A percentile compares a stretch with the other conserved stretches of the same genome.
Evolutionary conservation across 2,329 filamentous ascomycete species (phyloP).

Genomic region (Fusarium verrucosum): DNA sequence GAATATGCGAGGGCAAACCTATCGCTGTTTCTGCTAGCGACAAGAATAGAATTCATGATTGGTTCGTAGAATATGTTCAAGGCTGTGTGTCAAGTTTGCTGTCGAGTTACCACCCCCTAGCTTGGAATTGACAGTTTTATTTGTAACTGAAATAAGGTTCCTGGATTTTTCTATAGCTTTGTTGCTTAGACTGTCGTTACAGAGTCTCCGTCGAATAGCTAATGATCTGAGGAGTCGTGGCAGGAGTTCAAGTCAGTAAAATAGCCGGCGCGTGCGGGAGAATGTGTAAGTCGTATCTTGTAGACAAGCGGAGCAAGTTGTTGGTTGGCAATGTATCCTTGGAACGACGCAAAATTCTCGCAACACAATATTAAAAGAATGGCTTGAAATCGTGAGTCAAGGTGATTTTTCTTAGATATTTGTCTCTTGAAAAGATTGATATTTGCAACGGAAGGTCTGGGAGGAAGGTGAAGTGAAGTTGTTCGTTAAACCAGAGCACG

Average conservation of each 20-base stretch:
- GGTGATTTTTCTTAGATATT: not conserved
- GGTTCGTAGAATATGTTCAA: not conserved
- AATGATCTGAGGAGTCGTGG: not conserved
- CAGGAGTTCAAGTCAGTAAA: not conserved
- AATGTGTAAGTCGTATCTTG: slow-evolving; percentile 1
- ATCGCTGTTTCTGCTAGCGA: not conserved
- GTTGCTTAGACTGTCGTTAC: no score
- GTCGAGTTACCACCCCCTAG: not conserved
- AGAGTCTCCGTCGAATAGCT: not conserved
- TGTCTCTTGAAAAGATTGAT: not conserved
- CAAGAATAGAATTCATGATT: not conserved
- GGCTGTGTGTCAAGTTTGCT: not conserved
- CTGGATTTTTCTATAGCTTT: no score
- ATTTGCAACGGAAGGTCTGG: not conserved
- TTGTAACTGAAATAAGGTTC: not conserved
- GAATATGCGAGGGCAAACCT: not conserved
- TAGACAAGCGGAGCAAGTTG: not conserved
- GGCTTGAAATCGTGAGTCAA: rapidly evolving
- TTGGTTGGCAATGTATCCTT: not conserved
- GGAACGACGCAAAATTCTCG: not conserved
- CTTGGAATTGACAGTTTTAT: not conserved
- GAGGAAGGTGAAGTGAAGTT: slow-evolving; percentile 11
- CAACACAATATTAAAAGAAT: no score
- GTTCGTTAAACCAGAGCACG: not conserved
- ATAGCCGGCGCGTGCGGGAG: not conserved